These are phyloP conservation scores for Sarocladium strictum DNA, from an alignment of 2,329 filamentous ascomycete genomes.

Conservation along the genomic window DNA sequence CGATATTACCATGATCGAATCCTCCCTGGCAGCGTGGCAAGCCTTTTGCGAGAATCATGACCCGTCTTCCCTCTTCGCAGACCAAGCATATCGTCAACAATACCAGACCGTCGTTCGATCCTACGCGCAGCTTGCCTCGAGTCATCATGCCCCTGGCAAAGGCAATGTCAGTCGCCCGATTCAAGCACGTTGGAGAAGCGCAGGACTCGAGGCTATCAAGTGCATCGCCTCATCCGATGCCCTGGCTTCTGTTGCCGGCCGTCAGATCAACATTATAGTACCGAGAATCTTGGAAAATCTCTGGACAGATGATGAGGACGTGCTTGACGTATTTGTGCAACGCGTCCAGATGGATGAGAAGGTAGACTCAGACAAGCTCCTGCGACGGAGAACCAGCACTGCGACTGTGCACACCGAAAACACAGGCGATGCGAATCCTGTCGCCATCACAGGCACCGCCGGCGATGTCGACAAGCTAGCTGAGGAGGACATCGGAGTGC, in stretches of 20 bases:
- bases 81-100: slow-evolving; percentile 74
- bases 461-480: slow-evolving; percentile 84
- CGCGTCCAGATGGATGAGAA: slow-evolving; percentile 64
- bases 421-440: slow-evolving; percentile 60
- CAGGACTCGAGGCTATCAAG: slow-evolving; percentile 71
- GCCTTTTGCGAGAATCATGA: slow-evolving; percentile 88
- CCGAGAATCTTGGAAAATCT: slow-evolving; percentile 84
- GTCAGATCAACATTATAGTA: slow-evolving; percentile 72
- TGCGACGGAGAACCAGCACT: slow-evolving; percentile 68
- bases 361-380: slow-evolving; percentile 55
- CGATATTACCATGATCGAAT: slow-evolving; percentile 90
- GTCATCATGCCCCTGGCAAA: slow-evolving; percentile 46
- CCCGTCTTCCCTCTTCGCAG: slow-evolving; percentile 74
- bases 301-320: slow-evolving; percentile 66
- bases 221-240: slow-evolving; percentile 76
- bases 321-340: slow-evolving; percentile 62
- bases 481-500: slow-evolving; percentile 78
- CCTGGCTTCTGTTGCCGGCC: slow-evolving; percentile 66
- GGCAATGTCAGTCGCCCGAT: slow-evolving; percentile 62
- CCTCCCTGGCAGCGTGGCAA: slow-evolving; percentile 79
- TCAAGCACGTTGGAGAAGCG: slow-evolving; percentile 70
- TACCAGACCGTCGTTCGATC: slow-evolving; percentile 76
- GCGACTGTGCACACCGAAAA: slow-evolving; percentile 65
- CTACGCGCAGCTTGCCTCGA: slow-evolving; percentile 76
- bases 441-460: slow-evolving; percentile 72